phyloP scores from a whole-genome alignment of 805 yeast species.

The Candida xyloterini region DNA sequence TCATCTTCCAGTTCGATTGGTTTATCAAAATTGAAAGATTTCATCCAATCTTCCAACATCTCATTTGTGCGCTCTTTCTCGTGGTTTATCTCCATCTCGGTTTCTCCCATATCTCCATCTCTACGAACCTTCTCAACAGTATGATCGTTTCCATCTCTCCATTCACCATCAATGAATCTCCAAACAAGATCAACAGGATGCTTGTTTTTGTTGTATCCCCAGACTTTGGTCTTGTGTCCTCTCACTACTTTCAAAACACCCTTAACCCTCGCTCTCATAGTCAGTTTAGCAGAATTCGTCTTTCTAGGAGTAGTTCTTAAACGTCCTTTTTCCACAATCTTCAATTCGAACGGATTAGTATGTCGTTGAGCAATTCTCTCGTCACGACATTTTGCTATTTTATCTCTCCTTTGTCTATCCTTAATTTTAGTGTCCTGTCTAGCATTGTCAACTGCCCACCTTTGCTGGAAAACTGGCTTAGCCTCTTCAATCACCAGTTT shows the following conservation, averaged over 20 bases:
- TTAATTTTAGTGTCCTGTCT: slow-evolving; percentile 37
- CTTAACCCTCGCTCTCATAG: slow-evolving; percentile 61
- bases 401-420: slow-evolving; percentile 31
- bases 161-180: slow-evolving; percentile 59
- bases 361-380: slow-evolving; percentile 44
- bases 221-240: slow-evolving; percentile 71
- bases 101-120: slow-evolving; percentile 9
- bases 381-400: slow-evolving; percentile 34
- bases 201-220: slow-evolving; percentile 84
- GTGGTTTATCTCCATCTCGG: slow-evolving; percentile 33
- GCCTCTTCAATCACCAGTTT: slow-evolving; percentile 62
- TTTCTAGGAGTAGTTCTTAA: slow-evolving; percentile 55
- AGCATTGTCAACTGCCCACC: slow-evolving; percentile 45
- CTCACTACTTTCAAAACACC: slow-evolving; percentile 56
- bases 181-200: slow-evolving; percentile 59
- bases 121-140: slow-evolving; percentile 56
- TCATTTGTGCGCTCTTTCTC: slow-evolving; percentile 41
- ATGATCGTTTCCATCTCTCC: slow-evolving; percentile 81
- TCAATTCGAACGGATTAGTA: slow-evolving; percentile 33
- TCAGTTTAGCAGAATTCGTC: slow-evolving; percentile 45
- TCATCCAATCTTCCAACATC: slow-evolving; percentile 47
- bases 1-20: slow-evolving; percentile 41
- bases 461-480: slow-evolving; percentile 46
- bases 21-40: slow-evolving; percentile 49
- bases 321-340: slow-evolving; percentile 48